These are phyloP conservation scores for Ceratocystis albifundus DNA, from an alignment of 2,329 filamentous ascomycete genomes.

Conservation along the genomic window DNA sequence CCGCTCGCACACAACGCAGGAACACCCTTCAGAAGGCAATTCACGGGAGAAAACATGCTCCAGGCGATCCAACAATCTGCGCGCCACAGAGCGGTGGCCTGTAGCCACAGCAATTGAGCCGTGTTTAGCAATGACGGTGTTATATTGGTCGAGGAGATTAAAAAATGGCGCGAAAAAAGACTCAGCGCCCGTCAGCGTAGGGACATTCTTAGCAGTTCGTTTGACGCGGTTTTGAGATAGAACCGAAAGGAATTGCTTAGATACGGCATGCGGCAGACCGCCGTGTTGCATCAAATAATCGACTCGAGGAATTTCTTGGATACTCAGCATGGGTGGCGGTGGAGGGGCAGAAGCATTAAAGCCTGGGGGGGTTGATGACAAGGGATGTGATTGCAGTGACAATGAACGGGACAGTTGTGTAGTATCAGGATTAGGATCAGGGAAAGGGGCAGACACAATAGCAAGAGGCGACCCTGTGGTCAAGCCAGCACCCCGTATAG, in stretches of 20 bases:
- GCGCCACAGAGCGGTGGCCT: slow-evolving; percentile 87
- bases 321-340: slow-evolving; percentile 61
- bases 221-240: slow-evolving; percentile 41
- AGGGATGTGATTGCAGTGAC: not conserved
- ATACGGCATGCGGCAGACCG: slow-evolving; percentile 59
- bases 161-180: slow-evolving; percentile 74
- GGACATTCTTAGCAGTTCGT: slow-evolving; percentile 48
- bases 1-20: slow-evolving; percentile 69
- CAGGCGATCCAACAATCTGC: slow-evolving; percentile 74
- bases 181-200: slow-evolving; percentile 54
- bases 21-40: slow-evolving; percentile 73
- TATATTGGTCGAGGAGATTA: slow-evolving; percentile 74
- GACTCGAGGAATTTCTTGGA: slow-evolving; percentile 64
- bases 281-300: slow-evolving; percentile 89
- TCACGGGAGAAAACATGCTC: slow-evolving; percentile 92
- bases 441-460: not conserved
- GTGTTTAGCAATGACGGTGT: slow-evolving; percentile 65
- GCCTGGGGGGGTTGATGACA: slow-evolving; percentile 31
- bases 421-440: not conserved
- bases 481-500: slow-evolving; percentile 17
- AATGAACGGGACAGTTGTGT: slow-evolving; percentile 27
- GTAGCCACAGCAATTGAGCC: slow-evolving; percentile 92
- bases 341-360: slow-evolving; percentile 48
- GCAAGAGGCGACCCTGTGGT: slow-evolving; percentile 33
- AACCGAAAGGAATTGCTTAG: slow-evolving; percentile 60